phyloP scores from a whole-genome alignment of 1,139 yeast genomes.

The Saccharomyces hybrid region DNA sequence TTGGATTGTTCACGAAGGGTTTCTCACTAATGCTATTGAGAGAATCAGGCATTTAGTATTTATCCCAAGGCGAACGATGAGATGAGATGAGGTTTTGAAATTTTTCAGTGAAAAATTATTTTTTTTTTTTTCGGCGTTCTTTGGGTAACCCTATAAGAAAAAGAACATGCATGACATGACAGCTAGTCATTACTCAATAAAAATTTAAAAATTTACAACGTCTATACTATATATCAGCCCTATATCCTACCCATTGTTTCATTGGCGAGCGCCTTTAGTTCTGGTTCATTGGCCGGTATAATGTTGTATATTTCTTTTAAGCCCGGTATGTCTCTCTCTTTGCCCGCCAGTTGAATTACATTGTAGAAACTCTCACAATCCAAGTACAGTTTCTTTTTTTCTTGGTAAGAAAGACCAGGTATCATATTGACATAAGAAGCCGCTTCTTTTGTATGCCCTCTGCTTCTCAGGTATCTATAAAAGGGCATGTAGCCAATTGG shows the following conservation, averaged over 20 bases:
- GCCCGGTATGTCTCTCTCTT: conserved; percentile 23
- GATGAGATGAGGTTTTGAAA: conserved; percentile 18
- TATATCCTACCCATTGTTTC: conserved; percentile 19
- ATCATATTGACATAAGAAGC: conserved; percentile 24
- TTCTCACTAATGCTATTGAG: neutral
- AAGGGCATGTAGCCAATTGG: conserved; percentile 72
- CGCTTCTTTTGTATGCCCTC: conserved; percentile 25
- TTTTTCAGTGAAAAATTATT: conserved; percentile 9
- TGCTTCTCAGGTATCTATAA: conserved; percentile 28
- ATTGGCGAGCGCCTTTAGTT: conserved; percentile 18
- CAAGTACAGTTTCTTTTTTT: conserved; percentile 21
- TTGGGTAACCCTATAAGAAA: neutral
- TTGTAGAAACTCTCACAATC: conserved; percentile 24
- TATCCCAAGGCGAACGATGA: conserved; percentile 11
- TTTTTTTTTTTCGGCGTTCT: neutral
- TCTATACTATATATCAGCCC: neutral
- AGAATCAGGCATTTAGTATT: neutral
- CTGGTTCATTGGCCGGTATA: conserved; percentile 26
- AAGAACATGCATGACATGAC: neutral
- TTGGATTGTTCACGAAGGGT: neutral
- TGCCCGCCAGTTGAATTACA: conserved; percentile 25
- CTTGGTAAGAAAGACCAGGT: conserved; percentile 20
- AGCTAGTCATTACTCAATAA: neutral
- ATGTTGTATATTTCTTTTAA: conserved; percentile 18
- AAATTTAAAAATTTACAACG: neutral